Base-by-base conservation (phyloP, 2,329 filamentous ascomycete genomes). In the Clonostachys rhizophaga region DNA sequence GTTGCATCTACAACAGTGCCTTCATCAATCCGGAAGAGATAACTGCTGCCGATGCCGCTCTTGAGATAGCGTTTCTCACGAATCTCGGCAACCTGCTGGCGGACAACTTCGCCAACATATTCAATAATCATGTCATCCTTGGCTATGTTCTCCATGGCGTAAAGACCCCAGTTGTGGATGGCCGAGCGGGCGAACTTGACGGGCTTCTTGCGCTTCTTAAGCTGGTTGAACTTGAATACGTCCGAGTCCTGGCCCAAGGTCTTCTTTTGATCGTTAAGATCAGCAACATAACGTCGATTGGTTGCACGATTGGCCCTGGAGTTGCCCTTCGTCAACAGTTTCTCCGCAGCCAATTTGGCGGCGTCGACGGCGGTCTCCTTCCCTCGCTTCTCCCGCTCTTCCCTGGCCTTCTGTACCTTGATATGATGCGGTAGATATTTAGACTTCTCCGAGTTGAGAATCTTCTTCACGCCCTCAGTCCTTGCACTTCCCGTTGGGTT, bases 121-220 rank as follows among this genome's bases (percentile, higher is more conserved):
- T 99, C 94, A 61, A 99, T 99, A 64, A 99, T 99, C 91, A 99
- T 96, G 68, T 99, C 94, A 65, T 96, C 95, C 64, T 92, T 91
- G 50, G 87, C 82, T 53, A 99, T 99, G 62, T 95, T 94, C 69
- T 99, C 94, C 76, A 96, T 92, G 5, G 94, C 91, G 62, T 99
- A 99, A 30, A 99, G 72, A 30, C 94, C 94, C 94, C 94, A 99
- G 60, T 96, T 97, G 70, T 99, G 94, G 58, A 99, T 99, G 42
- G 94, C 94, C 45, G 94, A 99, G 41, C 94, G 83, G 48, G 92
- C 94, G 68, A 99, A 99, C 64, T 95, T 94, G 65, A 99, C 94
- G 2, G 92, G 91, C 76, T 99, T 99, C 83, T 97, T 99, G 51
- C 94, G 88, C 72, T 97, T 99, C 79, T 97, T 96, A 49, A 99